A percentile compares a stretch with the other conserved stretches of the same genome.
Evolutionary conservation across 2,329 filamentous ascomycete genomes (phyloP).

Genomic region (Colletotrichum abscissum): DNA sequence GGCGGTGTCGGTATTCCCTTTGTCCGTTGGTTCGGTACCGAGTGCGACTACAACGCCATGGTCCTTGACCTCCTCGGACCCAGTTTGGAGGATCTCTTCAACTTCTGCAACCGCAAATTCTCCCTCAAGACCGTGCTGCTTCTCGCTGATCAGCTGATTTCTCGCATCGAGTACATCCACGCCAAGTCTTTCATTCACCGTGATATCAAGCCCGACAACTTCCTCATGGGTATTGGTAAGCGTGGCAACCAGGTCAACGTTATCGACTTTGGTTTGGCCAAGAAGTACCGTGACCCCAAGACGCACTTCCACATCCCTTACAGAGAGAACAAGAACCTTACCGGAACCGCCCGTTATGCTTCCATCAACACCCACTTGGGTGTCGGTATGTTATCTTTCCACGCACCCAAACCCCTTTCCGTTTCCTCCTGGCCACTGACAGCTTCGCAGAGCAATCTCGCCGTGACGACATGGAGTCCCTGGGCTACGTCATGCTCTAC

Average conservation of each 20-base stretch:
- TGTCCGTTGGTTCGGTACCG: constrained; percentile 98
- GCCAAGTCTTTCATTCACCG: constrained; percentile 99
- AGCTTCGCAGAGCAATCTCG: constrained; percentile 86
- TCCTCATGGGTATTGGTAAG: constrained; percentile 99
- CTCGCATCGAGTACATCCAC: constrained; percentile 99
- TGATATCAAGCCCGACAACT: constrained; percentile 99
- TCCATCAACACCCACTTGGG: constrained; percentile 99
- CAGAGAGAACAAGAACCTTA: constrained; percentile 99
- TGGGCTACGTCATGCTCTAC: constrained; percentile 99
- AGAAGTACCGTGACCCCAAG: constrained; percentile 99
- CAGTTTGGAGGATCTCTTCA: constrained; percentile 97
- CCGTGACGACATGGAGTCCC: constrained; percentile 98
- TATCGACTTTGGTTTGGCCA: constrained; percentile 98
- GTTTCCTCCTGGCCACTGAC: constrained; percentile 41
- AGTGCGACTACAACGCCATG: constrained; percentile 99
- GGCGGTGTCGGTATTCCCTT: constrained; percentile 98
- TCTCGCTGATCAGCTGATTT: constrained; percentile 97
- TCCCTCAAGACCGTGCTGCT: constrained; percentile 98
- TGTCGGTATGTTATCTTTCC: constrained; percentile 71
- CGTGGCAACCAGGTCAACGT: constrained; percentile 99
- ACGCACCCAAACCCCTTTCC: not conserved
- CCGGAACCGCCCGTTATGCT: constrained; percentile 97
- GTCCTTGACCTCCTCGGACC: constrained; percentile 96
- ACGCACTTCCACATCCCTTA: constrained; percentile 99
- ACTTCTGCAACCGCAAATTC: constrained; percentile 99